phyloP scores from a whole-genome alignment of 305 asterid species.

The Fraxinus sp. region DNA sequence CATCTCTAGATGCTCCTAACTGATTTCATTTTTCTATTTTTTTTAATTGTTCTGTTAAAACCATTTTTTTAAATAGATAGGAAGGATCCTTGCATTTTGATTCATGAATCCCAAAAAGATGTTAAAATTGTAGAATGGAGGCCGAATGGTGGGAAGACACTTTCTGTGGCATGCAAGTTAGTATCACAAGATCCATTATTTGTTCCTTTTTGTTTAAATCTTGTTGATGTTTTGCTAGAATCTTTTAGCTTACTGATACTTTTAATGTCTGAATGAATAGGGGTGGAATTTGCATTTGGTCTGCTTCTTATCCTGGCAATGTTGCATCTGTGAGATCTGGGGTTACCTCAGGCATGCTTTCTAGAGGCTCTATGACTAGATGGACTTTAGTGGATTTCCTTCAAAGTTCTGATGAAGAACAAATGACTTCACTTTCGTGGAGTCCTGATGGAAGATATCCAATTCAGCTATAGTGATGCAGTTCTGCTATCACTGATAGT shows the following conservation, averaged over 20 bases:
- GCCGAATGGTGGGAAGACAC: constrained; percentile 87
- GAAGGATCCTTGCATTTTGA: constrained; percentile 59
- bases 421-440: constrained; percentile 87
- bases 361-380: constrained; percentile 69
- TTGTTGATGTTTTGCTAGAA: constrained; percentile 20
- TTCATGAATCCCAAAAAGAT: constrained; percentile 65
- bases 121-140: constrained; percentile 86
- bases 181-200: constrained; percentile 28
- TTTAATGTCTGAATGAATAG: constrained; percentile 39
- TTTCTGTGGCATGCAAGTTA: constrained; percentile 92
- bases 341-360: constrained; percentile 59
- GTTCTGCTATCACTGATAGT: background rate
- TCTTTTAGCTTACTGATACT: constrained; percentile 24
- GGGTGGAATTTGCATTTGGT: constrained; percentile 96
- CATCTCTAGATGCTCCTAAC: background rate
- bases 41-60: constrained; percentile 7
- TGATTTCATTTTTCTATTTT: constrained; percentile 11
- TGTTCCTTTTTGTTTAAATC: constrained; percentile 9
- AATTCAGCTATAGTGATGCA: constrained; percentile 12
- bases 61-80: constrained; percentile 47
- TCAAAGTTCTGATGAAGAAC: constrained; percentile 65
- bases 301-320: constrained; percentile 85
- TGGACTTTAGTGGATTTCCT: constrained; percentile 94
- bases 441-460: constrained; percentile 99
- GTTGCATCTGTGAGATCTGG: constrained; percentile 78